phyloP scores from a whole-genome alignment of 2,329 filamentous ascomycete species.

The Ceratocystis cubensis region DNA sequence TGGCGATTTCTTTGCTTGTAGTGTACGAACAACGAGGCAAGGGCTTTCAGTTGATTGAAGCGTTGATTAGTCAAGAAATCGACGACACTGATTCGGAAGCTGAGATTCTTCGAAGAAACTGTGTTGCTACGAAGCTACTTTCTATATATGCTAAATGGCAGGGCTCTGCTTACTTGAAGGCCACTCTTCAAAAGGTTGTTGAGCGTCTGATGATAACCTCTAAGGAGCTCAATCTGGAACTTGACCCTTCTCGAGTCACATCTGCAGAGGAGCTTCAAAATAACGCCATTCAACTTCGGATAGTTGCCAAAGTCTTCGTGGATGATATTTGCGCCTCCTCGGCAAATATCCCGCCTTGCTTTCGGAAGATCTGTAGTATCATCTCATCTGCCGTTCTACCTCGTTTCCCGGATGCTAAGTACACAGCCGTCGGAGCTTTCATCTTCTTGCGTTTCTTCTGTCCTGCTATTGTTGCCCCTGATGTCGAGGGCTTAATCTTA shows the following conservation, averaged over 20 bases:
- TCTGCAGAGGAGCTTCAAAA: slow-evolving; percentile 52
- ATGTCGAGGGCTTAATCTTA: slow-evolving; percentile 52
- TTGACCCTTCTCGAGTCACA: slow-evolving; percentile 49
- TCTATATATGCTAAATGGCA: slow-evolving; percentile 63
- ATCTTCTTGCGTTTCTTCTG: slow-evolving; percentile 62
- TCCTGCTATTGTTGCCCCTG: slow-evolving; percentile 57
- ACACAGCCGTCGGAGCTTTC: slow-evolving; percentile 58
- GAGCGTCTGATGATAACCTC: slow-evolving; percentile 54
- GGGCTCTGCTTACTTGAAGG: slow-evolving; percentile 48
- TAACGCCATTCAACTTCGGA: slow-evolving; percentile 52
- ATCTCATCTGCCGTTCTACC: slow-evolving; percentile 52
- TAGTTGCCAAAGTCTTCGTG: slow-evolving; percentile 58
- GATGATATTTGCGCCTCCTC: slow-evolving; percentile 56
- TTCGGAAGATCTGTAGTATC: slow-evolving; percentile 56
- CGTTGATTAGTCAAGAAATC: slow-evolving; percentile 55
- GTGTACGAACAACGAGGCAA: slow-evolving; percentile 56
- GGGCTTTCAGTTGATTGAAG: slow-evolving; percentile 51
- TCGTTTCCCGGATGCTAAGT: slow-evolving; percentile 56
- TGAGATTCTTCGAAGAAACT: slow-evolving; percentile 54
- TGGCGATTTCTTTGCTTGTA: slow-evolving; percentile 54
- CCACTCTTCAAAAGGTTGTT: slow-evolving; percentile 53
- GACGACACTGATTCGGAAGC: slow-evolving; percentile 58
- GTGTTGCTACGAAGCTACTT: slow-evolving; percentile 60
- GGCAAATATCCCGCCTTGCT: slow-evolving; percentile 47
- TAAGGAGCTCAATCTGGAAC: slow-evolving; percentile 54